Base-by-base conservation (phyloP, 2,329 filamentous ascomycete species). In the Rhytidhysteron rufulum region DNA sequence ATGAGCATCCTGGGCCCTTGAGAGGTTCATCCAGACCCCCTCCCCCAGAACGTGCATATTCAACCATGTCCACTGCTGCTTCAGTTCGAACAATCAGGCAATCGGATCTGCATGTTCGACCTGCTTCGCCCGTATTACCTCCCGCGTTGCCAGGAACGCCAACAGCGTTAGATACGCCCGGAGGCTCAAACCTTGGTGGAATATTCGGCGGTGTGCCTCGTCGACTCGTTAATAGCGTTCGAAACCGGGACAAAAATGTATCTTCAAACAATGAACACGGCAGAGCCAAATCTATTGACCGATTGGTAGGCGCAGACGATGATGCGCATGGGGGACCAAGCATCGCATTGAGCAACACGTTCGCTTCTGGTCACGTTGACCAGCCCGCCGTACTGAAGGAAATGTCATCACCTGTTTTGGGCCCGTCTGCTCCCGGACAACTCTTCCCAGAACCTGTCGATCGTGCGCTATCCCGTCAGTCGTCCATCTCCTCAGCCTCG, bases 291-390 rank as follows among this genome's bases (percentile, higher is more conserved):
- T 87, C 84, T 0, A 79, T 80, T 5, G 84, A 88, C 43, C 73
- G 80, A 31, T 75, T 48, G 49, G 78, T 67, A 3, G 82, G 84
- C 38, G 69, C 71, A 17, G 79, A 71, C 38, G 67, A 72, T 8
- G 82, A 87, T 55, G 81, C 83, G 49, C 82, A 85, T 44, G 77
- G 77, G 2, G 75, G 75, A 30, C 73, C 86, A 1, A 80, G 78
- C 47, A 72, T 88, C 2, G 79, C 78, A 4, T 53, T 88, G 19
- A 85, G 76, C 57, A 79, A 74, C 4, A 73, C 80, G 1, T 68
- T 76, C 17, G 84, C 77, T 1, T 74, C 82, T 3, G 85, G 85
- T 13, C 42, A 80, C 58, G 60, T 73, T 72, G 50, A 80, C 71
- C 53, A 68, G 60, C 60, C 77, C 58, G 49, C 74, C 51, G 43